These are phyloP conservation scores for Nitzschia putrida DNA, from an alignment of 108 stramenopile species.

Conservation along the genomic window DNA sequence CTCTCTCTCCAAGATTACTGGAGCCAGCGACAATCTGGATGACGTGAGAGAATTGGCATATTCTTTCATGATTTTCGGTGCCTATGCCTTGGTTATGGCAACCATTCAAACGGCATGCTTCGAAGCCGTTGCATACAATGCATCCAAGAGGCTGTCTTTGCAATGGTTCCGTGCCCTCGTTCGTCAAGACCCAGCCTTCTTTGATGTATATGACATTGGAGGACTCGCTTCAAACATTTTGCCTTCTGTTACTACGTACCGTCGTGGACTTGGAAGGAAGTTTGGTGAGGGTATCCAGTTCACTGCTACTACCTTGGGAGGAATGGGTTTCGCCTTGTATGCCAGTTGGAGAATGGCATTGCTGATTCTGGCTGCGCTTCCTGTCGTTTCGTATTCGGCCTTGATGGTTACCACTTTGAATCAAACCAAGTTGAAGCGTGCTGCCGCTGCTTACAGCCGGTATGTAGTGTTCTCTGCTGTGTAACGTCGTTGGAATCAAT, in stretches of 20 bases:
- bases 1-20: slow-evolving; percentile 47
- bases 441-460: slow-evolving; percentile 39
- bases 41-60: slow-evolving; percentile 48
- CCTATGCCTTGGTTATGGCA: slow-evolving; percentile 53
- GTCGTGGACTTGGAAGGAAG: slow-evolving; percentile 33
- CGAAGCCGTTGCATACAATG: slow-evolving; percentile 40
- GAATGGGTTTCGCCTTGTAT: slow-evolving; percentile 45
- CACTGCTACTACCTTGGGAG: slow-evolving; percentile 43
- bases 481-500: neutral
- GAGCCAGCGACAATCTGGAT: slow-evolving; percentile 33
- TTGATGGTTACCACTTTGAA: slow-evolving; percentile 52
- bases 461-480: slow-evolving; percentile 2
- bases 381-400: slow-evolving; percentile 48
- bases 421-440: slow-evolving; percentile 38
- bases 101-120: slow-evolving; percentile 49
- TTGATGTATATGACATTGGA: slow-evolving; percentile 46
- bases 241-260: slow-evolving; percentile 32
- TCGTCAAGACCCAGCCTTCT: slow-evolving; percentile 53
- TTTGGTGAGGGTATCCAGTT: slow-evolving; percentile 27
- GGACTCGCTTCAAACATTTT: slow-evolving; percentile 40
- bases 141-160: slow-evolving; percentile 23
- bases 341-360: slow-evolving; percentile 38
- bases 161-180: slow-evolving; percentile 52
- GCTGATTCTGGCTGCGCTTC: slow-evolving; percentile 26
- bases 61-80: slow-evolving; percentile 55